Evolutionary conservation across 148 eudicot species (phyloP).

Genomic region (Chenopodium album): DNA sequence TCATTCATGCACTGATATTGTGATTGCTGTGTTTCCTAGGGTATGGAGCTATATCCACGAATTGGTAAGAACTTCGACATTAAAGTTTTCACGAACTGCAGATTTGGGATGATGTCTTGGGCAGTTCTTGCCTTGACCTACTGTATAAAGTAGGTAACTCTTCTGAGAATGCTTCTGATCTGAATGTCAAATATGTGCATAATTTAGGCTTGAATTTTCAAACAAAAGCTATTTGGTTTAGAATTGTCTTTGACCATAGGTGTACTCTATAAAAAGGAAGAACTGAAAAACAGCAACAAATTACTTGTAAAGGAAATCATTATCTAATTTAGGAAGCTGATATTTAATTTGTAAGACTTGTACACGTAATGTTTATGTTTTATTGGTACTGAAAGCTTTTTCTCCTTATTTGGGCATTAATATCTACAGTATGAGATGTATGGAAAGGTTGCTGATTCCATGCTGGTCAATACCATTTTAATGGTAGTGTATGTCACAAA

Average conservation of each 20-base stretch:
- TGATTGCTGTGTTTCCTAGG: conserved; percentile 43
- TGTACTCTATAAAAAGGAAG: too few relatives aligned
- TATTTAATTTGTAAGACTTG: background rate
- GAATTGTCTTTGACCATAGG: background rate
- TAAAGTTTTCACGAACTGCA: conserved; percentile 93
- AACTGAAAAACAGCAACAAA: too few relatives aligned
- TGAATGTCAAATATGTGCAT: background rate
- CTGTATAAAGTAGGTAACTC: conserved; percentile 85
- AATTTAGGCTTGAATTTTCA: background rate
- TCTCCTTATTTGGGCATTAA: background rate
- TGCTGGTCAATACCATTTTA: conserved; percentile 77
- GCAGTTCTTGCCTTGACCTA: conserved; percentile 97
- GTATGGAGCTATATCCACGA: conserved; percentile 97
- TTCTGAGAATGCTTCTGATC: background rate
- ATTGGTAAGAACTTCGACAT: conserved; percentile 88
- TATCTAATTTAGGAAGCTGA: background rate
- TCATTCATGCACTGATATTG: conserved; percentile 1
- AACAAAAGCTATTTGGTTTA: background rate
- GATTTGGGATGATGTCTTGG: conserved; percentile 99
- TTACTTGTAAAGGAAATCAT: too few relatives aligned
- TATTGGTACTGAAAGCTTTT: conserved; percentile 3
- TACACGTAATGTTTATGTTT: background rate
- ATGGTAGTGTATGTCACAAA: conserved; percentile 90
- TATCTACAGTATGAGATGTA: conserved; percentile 70
- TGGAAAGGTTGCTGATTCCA: conserved; percentile 85